Evolutionary conservation across 768 basidiomycete genomes (phyloP).

Genomic region (Tulasnella sp.): DNA sequence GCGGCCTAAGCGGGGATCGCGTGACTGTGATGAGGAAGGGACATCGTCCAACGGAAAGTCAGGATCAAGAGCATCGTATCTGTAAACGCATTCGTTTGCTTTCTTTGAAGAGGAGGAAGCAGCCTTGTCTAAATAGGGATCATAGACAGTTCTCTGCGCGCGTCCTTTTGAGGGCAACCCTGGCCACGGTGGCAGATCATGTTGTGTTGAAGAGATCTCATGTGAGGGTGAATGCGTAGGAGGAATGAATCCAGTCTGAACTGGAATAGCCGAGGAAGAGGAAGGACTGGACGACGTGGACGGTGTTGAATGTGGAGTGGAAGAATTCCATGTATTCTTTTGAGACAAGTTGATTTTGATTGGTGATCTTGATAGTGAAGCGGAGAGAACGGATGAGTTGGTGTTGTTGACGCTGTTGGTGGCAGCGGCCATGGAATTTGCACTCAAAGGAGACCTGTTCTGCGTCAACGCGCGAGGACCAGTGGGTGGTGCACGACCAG

Average conservation of each 20-base stretch:
- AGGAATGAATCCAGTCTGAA: conserved; percentile 19
- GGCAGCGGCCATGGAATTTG: conserved; percentile 16
- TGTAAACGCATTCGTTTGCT: conserved; percentile 18
- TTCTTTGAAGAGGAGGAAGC: conserved; percentile 14
- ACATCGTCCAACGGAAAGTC: background rate
- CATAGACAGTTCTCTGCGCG: conserved; percentile 19
- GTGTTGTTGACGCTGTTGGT: conserved; percentile 24
- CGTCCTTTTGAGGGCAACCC: conserved; percentile 14
- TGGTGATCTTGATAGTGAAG: conserved; percentile 17
- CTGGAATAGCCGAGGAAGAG: conserved; percentile 19
- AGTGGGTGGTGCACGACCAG: conserved; percentile 5
- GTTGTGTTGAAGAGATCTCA: conserved; percentile 14
- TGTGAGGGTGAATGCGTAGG: conserved; percentile 16
- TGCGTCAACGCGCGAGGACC: conserved; percentile 5
- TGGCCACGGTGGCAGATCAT: conserved; percentile 9
- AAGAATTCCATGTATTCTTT: background rate
- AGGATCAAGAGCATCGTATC: conserved; percentile 18
- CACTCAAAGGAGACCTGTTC: background rate
- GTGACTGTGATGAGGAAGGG: conserved; percentile 17
- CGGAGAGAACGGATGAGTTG: conserved; percentile 21
- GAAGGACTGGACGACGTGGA: conserved; percentile 21
- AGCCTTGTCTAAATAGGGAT: conserved; percentile 17
- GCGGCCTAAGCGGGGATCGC: conserved; percentile 15
- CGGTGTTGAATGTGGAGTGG: conserved; percentile 20
- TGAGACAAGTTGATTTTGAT: conserved; percentile 14